phyloP scores from a whole-genome alignment of 176 grass and related monocot genomes.

The Tuctoria greenei region DNA sequence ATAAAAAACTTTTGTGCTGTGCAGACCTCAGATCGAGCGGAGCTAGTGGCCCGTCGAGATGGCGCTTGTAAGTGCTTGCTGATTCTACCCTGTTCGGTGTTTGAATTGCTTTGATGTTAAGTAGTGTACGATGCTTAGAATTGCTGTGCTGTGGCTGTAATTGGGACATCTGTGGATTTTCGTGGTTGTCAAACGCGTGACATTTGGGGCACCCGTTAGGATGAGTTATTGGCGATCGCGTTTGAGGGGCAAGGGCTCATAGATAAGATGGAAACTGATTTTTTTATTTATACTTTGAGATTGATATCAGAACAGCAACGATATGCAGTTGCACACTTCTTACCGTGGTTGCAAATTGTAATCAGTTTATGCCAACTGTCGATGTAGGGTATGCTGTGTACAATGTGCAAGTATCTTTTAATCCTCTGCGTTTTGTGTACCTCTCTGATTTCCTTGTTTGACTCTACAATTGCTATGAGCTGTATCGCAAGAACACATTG shows the following conservation, averaged over 20 bases:
- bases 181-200: neutral
- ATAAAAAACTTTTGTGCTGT: neutral
- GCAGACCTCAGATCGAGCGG: too few relatives aligned
- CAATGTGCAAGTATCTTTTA: neutral
- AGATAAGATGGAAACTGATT: too few relatives aligned
- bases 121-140: neutral
- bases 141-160: neutral
- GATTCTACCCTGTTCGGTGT: neutral
- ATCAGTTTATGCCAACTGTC: too few relatives aligned
- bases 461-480: neutral
- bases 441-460: neutral
- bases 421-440: neutral
- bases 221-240: neutral
- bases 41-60: constrained; percentile 10
- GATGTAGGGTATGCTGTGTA: too few relatives aligned
- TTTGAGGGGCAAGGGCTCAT: too few relatives aligned
- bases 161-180: too few relatives aligned
- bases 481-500: neutral
- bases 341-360: too few relatives aligned
- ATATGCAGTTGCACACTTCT: too few relatives aligned
- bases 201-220: neutral
- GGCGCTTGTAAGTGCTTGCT: constrained; percentile 28
- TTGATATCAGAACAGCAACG: too few relatives aligned
- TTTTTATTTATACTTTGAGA: too few relatives aligned
- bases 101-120: neutral